Percentiles rank a stretch among this genome's conserved stretches.
Conservation (phyloP, 2,329 filamentous ascomycete species). For the Talaromyces piceae region DNA sequence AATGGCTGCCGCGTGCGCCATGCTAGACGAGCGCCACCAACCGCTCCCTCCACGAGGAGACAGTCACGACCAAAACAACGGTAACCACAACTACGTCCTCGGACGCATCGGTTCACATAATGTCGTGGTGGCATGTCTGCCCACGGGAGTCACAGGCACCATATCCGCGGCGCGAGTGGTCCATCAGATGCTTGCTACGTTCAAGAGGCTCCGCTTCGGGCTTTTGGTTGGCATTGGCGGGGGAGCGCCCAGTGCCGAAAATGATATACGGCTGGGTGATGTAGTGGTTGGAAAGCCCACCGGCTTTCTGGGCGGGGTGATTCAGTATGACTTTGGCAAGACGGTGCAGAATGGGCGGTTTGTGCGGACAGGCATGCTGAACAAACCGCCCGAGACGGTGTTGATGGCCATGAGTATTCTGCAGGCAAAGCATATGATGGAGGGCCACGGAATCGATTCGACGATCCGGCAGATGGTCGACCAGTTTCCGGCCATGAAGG, state of each 20-base stretch:
- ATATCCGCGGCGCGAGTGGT: constrained; percentile 13
- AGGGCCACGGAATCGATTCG: constrained; percentile 10
- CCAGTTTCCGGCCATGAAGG: neutral
- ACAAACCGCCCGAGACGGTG: constrained; percentile 10
- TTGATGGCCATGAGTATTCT: constrained; percentile 4
- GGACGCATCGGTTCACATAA: constrained; percentile 11
- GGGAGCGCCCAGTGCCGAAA: constrained; percentile 12
- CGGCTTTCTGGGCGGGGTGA: constrained; percentile 7
- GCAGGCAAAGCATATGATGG: constrained; percentile 7
- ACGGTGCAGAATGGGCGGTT: constrained; percentile 5
- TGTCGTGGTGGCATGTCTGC: constrained; percentile 15
- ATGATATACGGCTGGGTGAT: constrained; percentile 10
- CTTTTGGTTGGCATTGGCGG: constrained; percentile 17
- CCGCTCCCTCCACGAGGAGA: neutral
- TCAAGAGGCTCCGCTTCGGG: constrained; percentile 11
- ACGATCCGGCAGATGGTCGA: neutral
- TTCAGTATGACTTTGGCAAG: constrained; percentile 15
- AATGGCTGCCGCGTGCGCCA: constrained; percentile 1
- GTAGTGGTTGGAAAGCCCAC: constrained; percentile 15
- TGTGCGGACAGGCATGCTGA: constrained; percentile 9
- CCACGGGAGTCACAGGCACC: constrained; percentile 13
- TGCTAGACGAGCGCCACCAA: constrained; percentile 5
- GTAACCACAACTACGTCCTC: neutral
- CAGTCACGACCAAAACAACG: neutral
- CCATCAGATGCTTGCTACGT: constrained; percentile 14